phyloP scores from a whole-genome alignment of 1,139 yeast species.

The Sugiyamaella novakii region DNA sequence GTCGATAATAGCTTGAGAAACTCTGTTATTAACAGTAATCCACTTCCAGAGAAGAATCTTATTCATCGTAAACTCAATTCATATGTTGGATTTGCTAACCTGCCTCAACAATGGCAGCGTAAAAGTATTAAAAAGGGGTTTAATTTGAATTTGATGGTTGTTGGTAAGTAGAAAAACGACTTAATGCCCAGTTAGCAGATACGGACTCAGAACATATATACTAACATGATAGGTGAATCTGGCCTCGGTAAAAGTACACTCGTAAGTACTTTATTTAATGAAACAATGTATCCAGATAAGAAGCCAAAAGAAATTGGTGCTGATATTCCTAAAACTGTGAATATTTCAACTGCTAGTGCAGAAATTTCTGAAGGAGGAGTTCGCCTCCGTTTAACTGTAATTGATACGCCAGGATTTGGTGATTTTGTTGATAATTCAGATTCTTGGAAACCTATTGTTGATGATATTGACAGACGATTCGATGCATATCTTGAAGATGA shows the following conservation, averaged over 20 bases:
- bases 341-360: conserved; percentile 66
- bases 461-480: conserved; percentile 83
- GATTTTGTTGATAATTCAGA: conserved; percentile 85
- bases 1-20: conserved; percentile 26
- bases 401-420: conserved; percentile 95
- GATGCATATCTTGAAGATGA: conserved; percentile 89
- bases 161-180: conserved; percentile 33
- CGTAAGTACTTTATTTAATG: conserved; percentile 86
- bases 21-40: conserved; percentile 29
- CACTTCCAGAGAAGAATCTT: conserved; percentile 45
- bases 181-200: neutral
- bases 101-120: conserved; percentile 99
- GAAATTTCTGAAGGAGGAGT: conserved; percentile 94
- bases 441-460: conserved; percentile 92
- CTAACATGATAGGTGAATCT: conserved; percentile 49
- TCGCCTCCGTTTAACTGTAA: conserved; percentile 76
- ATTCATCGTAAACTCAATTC: conserved; percentile 84
- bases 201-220: neutral
- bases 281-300: conserved; percentile 57
- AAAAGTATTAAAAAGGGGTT: conserved; percentile 94
- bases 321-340: conserved; percentile 51
- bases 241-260: conserved; percentile 95
- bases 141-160: conserved; percentile 82
- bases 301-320: conserved; percentile 40
- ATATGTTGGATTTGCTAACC: conserved; percentile 95